Evolutionary conservation across 2,329 filamentous ascomycete species (phyloP).

Genomic region (Sclerotinia borealis): DNA sequence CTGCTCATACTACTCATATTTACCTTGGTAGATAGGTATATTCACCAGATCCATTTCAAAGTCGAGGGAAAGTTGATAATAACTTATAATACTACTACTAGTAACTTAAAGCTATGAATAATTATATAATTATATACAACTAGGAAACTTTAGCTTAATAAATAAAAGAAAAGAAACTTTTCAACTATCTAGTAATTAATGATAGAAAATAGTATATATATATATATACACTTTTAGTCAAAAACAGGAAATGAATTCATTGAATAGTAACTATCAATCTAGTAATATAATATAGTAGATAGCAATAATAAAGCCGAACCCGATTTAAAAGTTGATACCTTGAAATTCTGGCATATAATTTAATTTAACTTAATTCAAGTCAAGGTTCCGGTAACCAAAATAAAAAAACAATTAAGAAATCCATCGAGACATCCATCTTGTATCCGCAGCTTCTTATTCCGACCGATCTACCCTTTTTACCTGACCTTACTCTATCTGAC

Average conservation of each 20-base stretch:
- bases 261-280: too few species aligned
- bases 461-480: background rate
- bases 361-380: background rate
- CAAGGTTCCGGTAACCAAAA: background rate
- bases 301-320: background rate
- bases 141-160: too few species aligned
- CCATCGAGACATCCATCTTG: background rate
- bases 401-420: background rate
- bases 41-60: background rate
- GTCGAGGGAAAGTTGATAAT: background rate
- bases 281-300: background rate
- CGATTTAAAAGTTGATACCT: background rate
- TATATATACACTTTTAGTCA: too few species aligned
- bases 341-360: background rate
- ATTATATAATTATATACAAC: too few species aligned
- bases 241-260: too few species aligned
- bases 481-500: background rate
- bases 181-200: too few species aligned
- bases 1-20: too few species aligned
- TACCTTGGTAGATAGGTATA: background rate
- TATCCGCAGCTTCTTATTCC: conserved; percentile 1
- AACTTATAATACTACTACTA: too few species aligned
- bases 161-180: too few species aligned
- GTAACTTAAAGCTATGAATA: too few species aligned
- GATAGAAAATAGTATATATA: too few species aligned